Evolutionary conservation across 148 eudicot species (phyloP), one percentile per base, ranked within the genome.

Genomic region (Vaccinium macrocarpon): DNA sequence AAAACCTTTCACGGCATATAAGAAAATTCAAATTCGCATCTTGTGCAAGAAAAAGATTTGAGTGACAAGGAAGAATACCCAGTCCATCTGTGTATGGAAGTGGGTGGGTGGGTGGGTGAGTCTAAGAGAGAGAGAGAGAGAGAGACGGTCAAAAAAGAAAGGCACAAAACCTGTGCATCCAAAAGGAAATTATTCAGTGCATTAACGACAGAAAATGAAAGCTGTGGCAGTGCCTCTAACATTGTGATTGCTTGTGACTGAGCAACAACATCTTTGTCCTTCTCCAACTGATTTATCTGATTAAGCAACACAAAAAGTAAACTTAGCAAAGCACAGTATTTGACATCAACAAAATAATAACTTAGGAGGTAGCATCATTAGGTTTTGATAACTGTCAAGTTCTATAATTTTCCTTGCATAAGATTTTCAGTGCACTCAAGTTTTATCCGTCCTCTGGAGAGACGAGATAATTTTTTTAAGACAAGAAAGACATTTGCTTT

Each of bases 251-350:
- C 97, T 88, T 97, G 97, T 51, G 93, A 90, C 92, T 97, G 99
- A 90, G 99, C 98, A 87, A 97, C 93, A 90, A 95, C 99, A 90
- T 97, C 99, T 88, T 90, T 93, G 89, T 97, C 99, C 92, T 90
- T 97, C 96, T 95, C 98, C 85, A 97, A 85, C 64, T 97, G 99
- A 89, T 97, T 97, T 80, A 95, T 91, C 99, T 97, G 88, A 82
- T 48, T 78, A 32, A 75, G 71, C 80, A 83, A 5, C 5, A 62
- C 13, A 80, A 53, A 42, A 42, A 3, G 46, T 21, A 21, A 48
- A 73, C 53, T 61, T 23, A 78, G 78, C 49, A 29, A 55, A 79
- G 23, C 57, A 77, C 21, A 57, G 16, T 15, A 21, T 49, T 76
- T 11, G 29, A 76, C 27, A 76, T 75, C 53, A 8, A 38, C 18